Evolutionary conservation across 1,284 basidiomycete species (phyloP), one percentile per base, ranked within the genome.

Genomic region (Stygiomarasmius scandens): DNA sequence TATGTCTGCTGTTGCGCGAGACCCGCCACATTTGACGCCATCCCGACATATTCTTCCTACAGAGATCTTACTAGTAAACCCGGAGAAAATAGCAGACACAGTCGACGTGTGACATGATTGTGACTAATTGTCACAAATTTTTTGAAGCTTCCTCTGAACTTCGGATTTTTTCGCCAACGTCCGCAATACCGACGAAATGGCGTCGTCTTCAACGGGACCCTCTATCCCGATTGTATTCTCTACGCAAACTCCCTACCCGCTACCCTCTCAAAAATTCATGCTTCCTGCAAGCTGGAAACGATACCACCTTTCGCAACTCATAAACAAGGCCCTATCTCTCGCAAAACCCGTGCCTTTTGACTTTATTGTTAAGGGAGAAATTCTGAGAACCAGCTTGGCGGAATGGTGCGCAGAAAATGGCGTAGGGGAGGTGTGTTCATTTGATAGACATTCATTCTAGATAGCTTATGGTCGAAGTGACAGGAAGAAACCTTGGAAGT

Each of bases 261-360:
- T 99, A 23, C 96, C 96, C 0, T 80, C 87, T 1, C 92, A 95
- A 69, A 96, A 95, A 67, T 98, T 96, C 72, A 90, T 98, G 85
- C 91, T 99, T 23, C 96, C 96, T 0, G 79, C 87, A 1, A 80
- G 86, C 71, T 99, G 96, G 96, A 86, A 84, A 56, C 88, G 96
- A 16, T 97, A 92, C 70, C 96, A 98, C 69, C 89, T 99, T n/a
- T 98, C 96, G 0, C 95, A 98, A 63, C 87, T 98, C 49, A 89
- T 99, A 64, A 99, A 99, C 79, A 96, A 97, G 69, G 92, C 96
- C 1, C 80, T 99, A 16, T 82, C 84, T 0, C 83, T 94, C 11
- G 67, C 81, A 0, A 81, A 83, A 52, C 86, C 93, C 0, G 80
- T 98, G 1, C 96, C 96, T 0, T 98, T 98, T 67, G 96, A 99